Evolutionary conservation across 2,329 filamentous ascomycete species (phyloP).

Genomic region (Colletotrichum tabaci): DNA sequence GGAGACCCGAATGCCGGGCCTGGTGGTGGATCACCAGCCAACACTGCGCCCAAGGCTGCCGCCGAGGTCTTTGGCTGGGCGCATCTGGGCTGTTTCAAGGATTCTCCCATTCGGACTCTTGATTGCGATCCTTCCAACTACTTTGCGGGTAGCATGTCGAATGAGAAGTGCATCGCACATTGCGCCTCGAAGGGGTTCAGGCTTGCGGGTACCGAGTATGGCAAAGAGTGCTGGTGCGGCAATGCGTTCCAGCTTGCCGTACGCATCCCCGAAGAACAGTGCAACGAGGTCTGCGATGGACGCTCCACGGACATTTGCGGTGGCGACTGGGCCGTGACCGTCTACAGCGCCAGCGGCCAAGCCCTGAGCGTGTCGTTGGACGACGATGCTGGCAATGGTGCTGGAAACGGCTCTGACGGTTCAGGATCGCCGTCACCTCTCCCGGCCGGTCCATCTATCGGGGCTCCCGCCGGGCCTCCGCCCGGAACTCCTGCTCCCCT

Average conservation of each 20-base stretch:
- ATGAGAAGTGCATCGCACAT: conserved; percentile 63
- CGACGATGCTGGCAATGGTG: conserved; percentile 11
- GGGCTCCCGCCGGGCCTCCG: too few species aligned
- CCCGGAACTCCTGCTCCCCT: background rate
- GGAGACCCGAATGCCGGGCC: background rate
- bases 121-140: conserved; percentile 46
- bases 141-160: conserved; percentile 59
- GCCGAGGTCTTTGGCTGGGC: conserved; percentile 45
- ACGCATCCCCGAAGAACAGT: conserved; percentile 35
- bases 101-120: conserved; percentile 43
- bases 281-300: conserved; percentile 38
- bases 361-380: conserved; percentile 31
- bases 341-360: conserved; percentile 40
- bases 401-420: conserved; percentile 9
- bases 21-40: conserved; percentile 14
- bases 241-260: conserved; percentile 40
- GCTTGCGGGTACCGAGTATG: conserved; percentile 66
- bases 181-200: conserved; percentile 58
- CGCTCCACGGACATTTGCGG: conserved; percentile 37
- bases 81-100: conserved; percentile 52
- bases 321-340: conserved; percentile 41
- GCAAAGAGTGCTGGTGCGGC: conserved; percentile 68
- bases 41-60: conserved; percentile 6
- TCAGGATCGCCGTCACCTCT: background rate
- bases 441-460: too few species aligned